Evolutionary conservation across 208 protist genomes (phyloP).

Genomic region (Phytomonas sp.): DNA sequence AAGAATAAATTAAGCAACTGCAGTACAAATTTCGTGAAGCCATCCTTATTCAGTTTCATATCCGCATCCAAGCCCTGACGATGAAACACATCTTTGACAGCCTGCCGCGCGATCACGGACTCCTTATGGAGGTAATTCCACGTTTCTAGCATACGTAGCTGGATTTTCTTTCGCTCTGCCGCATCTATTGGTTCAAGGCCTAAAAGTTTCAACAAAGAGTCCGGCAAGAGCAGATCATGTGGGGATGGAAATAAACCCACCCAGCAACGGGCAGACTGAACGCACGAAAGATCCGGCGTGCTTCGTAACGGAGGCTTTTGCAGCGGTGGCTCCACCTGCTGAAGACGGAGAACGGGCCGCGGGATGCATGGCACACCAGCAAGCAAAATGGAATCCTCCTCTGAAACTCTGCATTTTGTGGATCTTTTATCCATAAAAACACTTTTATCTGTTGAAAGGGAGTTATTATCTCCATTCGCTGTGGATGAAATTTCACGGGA

Average conservation of each 20-base stretch:
- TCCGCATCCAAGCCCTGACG: slow-evolving; percentile 44
- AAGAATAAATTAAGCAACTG: slow-evolving; percentile 80
- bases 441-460: slow-evolving; percentile 2
- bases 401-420: not conserved
- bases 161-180: slow-evolving; percentile 11
- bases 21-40: slow-evolving; percentile 67
- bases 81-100: slow-evolving; percentile 63
- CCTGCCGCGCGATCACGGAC: slow-evolving; percentile 36
- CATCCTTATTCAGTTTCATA: slow-evolving; percentile 42
- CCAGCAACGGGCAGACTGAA: slow-evolving; percentile 39
- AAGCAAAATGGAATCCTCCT: slow-evolving; percentile 5
- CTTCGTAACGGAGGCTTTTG: slow-evolving; percentile 12
- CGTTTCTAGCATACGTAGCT: slow-evolving; percentile 25
- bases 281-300: slow-evolving; percentile 23
- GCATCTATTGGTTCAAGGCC: not conserved
- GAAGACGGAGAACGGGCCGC: slow-evolving; percentile 46
- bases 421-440: not conserved
- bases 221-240: slow-evolving; percentile 18
- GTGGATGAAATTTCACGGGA: not conserved
- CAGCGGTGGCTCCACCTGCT: slow-evolving; percentile 24
- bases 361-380: slow-evolving; percentile 37
- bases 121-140: slow-evolving; percentile 39
- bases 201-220: not conserved
- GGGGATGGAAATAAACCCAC: slow-evolving; percentile 47
- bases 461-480: slow-evolving; percentile 5